phyloP scores from a whole-genome alignment of 2,329 filamentous ascomycete species.

The Dothidotthia symphoricarpi region DNA sequence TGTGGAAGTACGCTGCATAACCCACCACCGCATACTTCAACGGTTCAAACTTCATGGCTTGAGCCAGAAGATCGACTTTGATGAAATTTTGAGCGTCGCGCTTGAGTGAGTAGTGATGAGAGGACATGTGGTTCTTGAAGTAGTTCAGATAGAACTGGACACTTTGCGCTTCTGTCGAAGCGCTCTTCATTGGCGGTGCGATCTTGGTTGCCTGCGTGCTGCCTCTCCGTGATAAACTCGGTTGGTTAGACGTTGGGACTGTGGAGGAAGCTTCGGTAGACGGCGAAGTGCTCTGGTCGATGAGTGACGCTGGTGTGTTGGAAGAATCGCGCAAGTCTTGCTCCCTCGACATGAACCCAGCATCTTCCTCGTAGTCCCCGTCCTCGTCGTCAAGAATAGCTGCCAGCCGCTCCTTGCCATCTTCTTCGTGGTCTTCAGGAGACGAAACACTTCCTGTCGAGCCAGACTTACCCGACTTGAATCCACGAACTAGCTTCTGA shows the following conservation, averaged over 20 bases:
- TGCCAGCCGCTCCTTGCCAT: conserved; percentile 42
- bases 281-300: conserved; percentile 53
- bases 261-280: conserved; percentile 50
- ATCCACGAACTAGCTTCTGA: conserved; percentile 47
- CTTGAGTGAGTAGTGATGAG: conserved; percentile 79
- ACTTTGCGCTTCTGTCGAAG: conserved; percentile 57
- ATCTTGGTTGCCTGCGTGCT: conserved; percentile 31
- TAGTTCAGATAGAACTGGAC: conserved; percentile 76
- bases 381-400: conserved; percentile 50
- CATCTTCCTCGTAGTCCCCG: conserved; percentile 40
- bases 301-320: conserved; percentile 41
- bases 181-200: conserved; percentile 11
- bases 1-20: conserved; percentile 84
- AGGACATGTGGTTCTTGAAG: conserved; percentile 72
- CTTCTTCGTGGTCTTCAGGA: conserved; percentile 50
- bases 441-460: conserved; percentile 52
- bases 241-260: conserved; percentile 26
- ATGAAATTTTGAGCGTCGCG: conserved; percentile 72
- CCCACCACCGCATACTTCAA: conserved; percentile 83
- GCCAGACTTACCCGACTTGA: conserved; percentile 46
- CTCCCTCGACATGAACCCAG: conserved; percentile 14
- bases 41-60: conserved; percentile 74
- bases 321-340: conserved; percentile 37
- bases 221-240: conserved; percentile 33
- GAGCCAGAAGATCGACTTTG: conserved; percentile 64